phyloP scores from a whole-genome alignment of 768 basidiomycete species.

The Lentinula raphanica region DNA sequence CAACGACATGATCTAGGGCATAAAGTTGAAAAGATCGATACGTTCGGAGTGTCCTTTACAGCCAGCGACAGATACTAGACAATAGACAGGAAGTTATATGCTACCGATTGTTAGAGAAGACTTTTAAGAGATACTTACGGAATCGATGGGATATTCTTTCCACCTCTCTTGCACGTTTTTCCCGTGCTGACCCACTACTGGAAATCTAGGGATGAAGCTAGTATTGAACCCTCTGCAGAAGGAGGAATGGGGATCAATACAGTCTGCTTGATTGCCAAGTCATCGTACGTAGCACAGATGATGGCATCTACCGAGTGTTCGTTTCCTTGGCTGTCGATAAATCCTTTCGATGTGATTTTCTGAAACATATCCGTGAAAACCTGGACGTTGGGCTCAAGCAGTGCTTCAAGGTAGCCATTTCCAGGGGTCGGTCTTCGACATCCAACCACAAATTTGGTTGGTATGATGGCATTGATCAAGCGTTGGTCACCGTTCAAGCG shows the following conservation, averaged over 20 bases:
- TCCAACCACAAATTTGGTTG: constrained; percentile 36
- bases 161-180: constrained; percentile 19
- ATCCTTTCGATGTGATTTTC: constrained; percentile 36
- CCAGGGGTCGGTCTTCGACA: constrained; percentile 48
- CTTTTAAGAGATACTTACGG: constrained; percentile 7
- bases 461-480: constrained; percentile 25
- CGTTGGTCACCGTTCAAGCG: constrained; percentile 14
- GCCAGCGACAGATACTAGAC: constrained; percentile 18
- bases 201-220: constrained; percentile 19
- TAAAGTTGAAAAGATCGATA: constrained; percentile 1
- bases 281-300: constrained; percentile 40
- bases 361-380: constrained; percentile 37
- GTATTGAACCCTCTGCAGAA: constrained; percentile 21
- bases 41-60: constrained; percentile 18
- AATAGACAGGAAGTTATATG: neutral
- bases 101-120: neutral
- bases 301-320: constrained; percentile 40
- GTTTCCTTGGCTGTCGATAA: constrained; percentile 38
- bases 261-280: neutral
- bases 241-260: no score
- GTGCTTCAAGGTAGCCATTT: constrained; percentile 46
- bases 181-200: constrained; percentile 15
- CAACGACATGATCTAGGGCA: neutral
- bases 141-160: constrained; percentile 19
- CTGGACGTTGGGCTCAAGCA: constrained; percentile 40